Percentiles rank a stretch among this genome's conserved stretches.
phyloP scores from a whole-genome alignment of 305 asterid species.

The Fraxinus floribunda region DNA sequence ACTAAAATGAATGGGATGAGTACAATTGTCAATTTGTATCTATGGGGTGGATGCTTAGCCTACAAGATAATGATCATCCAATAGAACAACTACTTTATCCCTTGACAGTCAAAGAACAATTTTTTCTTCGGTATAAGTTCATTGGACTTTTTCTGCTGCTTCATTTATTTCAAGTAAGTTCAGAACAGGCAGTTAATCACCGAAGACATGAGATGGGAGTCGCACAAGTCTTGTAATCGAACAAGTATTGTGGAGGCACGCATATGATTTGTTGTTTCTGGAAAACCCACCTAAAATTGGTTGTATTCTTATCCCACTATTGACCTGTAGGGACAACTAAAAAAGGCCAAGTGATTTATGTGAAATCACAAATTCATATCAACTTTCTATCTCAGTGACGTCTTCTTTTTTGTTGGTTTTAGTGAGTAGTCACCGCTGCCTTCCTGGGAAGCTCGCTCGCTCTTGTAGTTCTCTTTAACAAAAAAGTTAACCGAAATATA shows the following conservation, averaged over 20 bases:
- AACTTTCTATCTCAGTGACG: neutral
- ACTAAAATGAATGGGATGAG: neutral
- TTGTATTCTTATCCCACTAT: neutral
- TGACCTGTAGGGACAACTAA: neutral
- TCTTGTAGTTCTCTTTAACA: neutral
- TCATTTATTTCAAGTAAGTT: neutral
- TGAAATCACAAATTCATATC: neutral
- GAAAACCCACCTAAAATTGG: neutral
- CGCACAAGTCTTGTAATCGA: neutral
- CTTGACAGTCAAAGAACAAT: neutral
- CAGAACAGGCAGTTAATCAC: neutral
- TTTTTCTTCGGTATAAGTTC: neutral
- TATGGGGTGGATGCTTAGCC: neutral
- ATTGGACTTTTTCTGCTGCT: neutral
- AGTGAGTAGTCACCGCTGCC: neutral
- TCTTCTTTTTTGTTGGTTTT: neutral
- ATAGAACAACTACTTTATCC: neutral
- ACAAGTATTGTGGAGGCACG: neutral
- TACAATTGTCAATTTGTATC: neutral
- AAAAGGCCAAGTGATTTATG: neutral
- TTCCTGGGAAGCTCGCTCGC: neutral
- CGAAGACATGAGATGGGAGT: neutral
- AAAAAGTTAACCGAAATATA: neutral
- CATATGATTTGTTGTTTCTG: neutral
- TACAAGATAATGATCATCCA: neutral